Base-by-base conservation (phyloP, 1,284 basidiomycete genomes). In the Naganishia cerealis region DNA sequence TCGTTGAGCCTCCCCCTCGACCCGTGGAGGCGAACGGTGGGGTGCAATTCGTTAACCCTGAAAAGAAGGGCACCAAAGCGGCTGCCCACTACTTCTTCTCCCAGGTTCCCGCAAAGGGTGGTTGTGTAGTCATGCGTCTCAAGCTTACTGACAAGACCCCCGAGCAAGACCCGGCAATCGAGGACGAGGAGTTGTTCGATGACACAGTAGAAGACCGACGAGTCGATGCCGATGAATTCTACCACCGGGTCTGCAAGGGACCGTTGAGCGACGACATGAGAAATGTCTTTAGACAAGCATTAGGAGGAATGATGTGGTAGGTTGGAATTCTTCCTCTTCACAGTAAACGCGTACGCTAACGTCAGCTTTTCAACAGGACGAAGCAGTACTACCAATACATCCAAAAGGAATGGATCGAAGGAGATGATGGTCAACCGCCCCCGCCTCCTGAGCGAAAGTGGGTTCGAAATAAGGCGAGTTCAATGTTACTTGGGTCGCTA, bases 331-430 rank as follows among this genome's bases (percentile, higher is more conserved):
- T 0, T 26, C 12, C n/a, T 16, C 10, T 10, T 52, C 39, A 18
- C 42, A 10, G 16, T 6, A 16, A 43, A 13, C 36, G 3, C 29
- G 12, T 18, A 13, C n/a, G 21, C 57, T 61, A 38, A 46, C 40
- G 12, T 21, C 15, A 21, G 26, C n/a, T n/a, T n/a, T 9, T 71
- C 81, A 80, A 83, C 18, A 63, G 61, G 61, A 94, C 91, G 66
- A 99, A 98, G 83, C 95, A 98, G 76, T 93, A 88, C 81, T 99
- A 98, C 82, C 86, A 91, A 78, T 98, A 95, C 81, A 87, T 97
- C 71, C 94, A 97, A 80, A 90, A 91, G 76, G 91, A 96, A 72
- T 99, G 95, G 95, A 85, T 95, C 67, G 86, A 91, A 70, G 95
- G 95, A 59, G 95, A 99, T 81, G 89, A 93, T 9, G 90, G 90